These are phyloP conservation scores for Linum trigynum DNA, from an alignment of 345 rosid species.

Conservation along the genomic window DNA sequence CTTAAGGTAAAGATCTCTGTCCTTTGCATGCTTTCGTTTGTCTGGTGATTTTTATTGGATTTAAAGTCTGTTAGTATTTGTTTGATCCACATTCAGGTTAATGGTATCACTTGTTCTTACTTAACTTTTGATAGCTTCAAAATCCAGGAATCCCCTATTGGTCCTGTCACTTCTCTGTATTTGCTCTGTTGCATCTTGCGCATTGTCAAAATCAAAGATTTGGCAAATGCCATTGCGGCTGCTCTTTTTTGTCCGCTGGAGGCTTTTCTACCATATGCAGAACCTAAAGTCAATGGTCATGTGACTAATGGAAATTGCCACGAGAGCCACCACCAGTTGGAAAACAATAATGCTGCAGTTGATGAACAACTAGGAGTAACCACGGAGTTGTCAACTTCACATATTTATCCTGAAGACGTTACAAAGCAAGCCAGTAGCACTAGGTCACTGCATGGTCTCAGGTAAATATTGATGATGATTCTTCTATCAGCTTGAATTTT, in stretches of 20 bases:
- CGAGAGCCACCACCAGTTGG: conserved; percentile 36
- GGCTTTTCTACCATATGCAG: conserved; percentile 41
- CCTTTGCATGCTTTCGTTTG: conserved; percentile 11
- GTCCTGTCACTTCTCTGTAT: conserved; percentile 75
- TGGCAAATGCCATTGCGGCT: conserved; percentile 89
- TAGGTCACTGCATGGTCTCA: conserved; percentile 37
- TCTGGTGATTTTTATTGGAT: background rate
- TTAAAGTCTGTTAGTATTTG: background rate
- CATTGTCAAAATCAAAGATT: conserved; percentile 89
- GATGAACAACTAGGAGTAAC: conserved; percentile 28
- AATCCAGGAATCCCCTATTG: conserved; percentile 53
- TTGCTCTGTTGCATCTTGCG: conserved; percentile 91
- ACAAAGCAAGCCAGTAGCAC: conserved; percentile 17
- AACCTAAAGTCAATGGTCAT: conserved; percentile 50
- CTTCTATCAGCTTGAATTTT: background rate
- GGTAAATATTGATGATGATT: conserved; percentile 34
- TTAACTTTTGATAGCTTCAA: conserved; percentile 19
- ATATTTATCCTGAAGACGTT: conserved; percentile 30
- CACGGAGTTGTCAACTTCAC: conserved; percentile 28
- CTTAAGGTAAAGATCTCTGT: conserved; percentile 41
- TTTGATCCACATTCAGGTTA: background rate
- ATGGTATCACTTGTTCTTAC: background rate
- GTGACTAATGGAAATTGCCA: conserved; percentile 26
- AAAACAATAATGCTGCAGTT: conserved; percentile 20
- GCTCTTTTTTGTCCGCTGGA: conserved; percentile 67